Evolutionary conservation across 495 filamentous ascomycete genomes (phyloP).

Genomic region (Pseudomonodictys pantanalensis): DNA sequence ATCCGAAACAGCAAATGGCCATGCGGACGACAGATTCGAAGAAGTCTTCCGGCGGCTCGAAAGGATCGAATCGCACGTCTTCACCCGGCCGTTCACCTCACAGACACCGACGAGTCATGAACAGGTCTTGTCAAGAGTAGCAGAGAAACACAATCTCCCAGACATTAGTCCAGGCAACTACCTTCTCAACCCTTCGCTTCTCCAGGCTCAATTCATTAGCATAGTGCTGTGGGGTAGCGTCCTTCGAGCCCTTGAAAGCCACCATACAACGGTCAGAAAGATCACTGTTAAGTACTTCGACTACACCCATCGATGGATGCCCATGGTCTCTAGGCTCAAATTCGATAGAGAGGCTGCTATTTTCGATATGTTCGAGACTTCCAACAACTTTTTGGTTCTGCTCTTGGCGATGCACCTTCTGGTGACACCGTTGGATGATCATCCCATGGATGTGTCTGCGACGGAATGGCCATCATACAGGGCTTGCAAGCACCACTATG

Average conservation of each 20-base stretch:
- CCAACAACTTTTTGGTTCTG: background rate
- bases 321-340: constrained; percentile 1
- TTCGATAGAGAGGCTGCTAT: background rate
- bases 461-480: constrained; percentile 9
- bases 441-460: background rate
- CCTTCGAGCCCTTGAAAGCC: background rate
- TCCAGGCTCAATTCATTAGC: background rate
- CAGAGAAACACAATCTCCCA: background rate
- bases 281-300: constrained; percentile 6
- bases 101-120: background rate
- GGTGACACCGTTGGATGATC: background rate
- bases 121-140: background rate
- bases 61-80: constrained; percentile 3
- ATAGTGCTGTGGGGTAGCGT: constrained; percentile 1
- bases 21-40: constrained; percentile 1
- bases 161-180: background rate
- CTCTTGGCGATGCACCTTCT: constrained; percentile 12
- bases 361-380: background rate
- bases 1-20: background rate
- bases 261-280: background rate
- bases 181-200: background rate
- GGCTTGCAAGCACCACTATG: constrained; percentile 15
- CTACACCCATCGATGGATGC: constrained; percentile 10
- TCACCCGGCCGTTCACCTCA: background rate
- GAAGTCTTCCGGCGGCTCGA: constrained; percentile 17